These are phyloP conservation scores for Chaetoceros muelleri DNA, from an alignment of 108 stramenopile species.

Conservation along the genomic window DNA sequence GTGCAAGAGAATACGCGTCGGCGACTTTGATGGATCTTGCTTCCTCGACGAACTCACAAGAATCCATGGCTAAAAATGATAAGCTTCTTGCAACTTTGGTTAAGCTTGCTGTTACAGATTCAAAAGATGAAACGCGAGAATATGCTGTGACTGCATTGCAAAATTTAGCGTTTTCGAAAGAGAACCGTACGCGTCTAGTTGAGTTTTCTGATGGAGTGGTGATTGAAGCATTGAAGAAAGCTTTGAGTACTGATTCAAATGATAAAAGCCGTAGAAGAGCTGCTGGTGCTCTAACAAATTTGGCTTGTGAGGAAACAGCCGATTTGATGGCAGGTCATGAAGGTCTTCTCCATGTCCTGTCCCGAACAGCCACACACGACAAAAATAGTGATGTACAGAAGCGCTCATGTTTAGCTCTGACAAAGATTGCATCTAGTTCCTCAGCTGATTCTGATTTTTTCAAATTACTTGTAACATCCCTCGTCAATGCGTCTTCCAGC, in stretches of 20 bases:
- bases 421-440: slow-evolving; percentile 63
- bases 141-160: slow-evolving; percentile 75
- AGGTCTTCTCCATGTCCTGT: slow-evolving; percentile 54
- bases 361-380: slow-evolving; percentile 53
- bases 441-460: slow-evolving; percentile 51
- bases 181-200: slow-evolving; percentile 48
- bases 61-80: slow-evolving; percentile 60
- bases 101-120: slow-evolving; percentile 61
- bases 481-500: slow-evolving; percentile 66
- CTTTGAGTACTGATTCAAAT: slow-evolving; percentile 29
- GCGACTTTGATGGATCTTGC: slow-evolving; percentile 75
- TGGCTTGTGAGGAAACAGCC: slow-evolving; percentile 73
- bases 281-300: slow-evolving; percentile 74
- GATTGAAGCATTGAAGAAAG: slow-evolving; percentile 62
- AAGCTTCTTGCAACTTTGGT: slow-evolving; percentile 63
- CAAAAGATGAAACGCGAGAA: slow-evolving; percentile 45
- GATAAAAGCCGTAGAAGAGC: slow-evolving; percentile 67
- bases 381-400: slow-evolving; percentile 60
- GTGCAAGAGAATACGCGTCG: slow-evolving; percentile 57
- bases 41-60: slow-evolving; percentile 52
- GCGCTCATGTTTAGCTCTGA: slow-evolving; percentile 63
- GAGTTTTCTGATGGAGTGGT: slow-evolving; percentile 61
- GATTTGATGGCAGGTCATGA: slow-evolving; percentile 60
- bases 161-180: slow-evolving; percentile 71
- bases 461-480: slow-evolving; percentile 47